A percentile compares a stretch with the other conserved stretches of the same genome.
Evolutionary conservation across 2,329 filamentous ascomycete genomes (phyloP).

Genomic region (Trichoderma atrobrunneum): DNA sequence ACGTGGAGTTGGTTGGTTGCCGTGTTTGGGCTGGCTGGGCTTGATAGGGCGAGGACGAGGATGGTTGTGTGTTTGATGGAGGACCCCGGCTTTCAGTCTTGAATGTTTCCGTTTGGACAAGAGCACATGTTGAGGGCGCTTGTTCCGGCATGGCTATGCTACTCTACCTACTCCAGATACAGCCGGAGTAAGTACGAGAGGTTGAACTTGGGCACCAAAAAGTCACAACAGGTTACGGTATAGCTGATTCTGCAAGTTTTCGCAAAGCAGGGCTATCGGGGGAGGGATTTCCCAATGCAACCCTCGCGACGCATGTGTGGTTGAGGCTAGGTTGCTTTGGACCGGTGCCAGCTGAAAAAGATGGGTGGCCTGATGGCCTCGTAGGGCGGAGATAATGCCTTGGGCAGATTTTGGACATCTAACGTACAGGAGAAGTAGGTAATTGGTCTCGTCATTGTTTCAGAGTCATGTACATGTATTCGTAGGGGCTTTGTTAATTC

Average conservation of each 20-base stretch:
- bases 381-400: conserved; percentile 1
- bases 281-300: conserved; percentile 8
- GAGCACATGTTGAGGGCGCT: background rate
- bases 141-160: background rate
- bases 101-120: background rate
- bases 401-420: background rate
- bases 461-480: background rate
- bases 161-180: background rate
- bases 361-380: background rate
- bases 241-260: background rate
- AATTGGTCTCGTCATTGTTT: background rate
- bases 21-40: background rate
- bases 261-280: conserved; percentile 8
- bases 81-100: background rate
- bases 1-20: background rate
- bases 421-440: no score
- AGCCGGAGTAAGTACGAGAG: background rate
- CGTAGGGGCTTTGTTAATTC: background rate
- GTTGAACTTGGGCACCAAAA: background rate
- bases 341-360: background rate
- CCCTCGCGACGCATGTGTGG: background rate
- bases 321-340: background rate
- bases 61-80: background rate
- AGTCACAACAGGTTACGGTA: background rate
- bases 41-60: background rate